Conservation (phyloP, 164 flowering plant genomes). For the Stephania cephalantha region DNA sequence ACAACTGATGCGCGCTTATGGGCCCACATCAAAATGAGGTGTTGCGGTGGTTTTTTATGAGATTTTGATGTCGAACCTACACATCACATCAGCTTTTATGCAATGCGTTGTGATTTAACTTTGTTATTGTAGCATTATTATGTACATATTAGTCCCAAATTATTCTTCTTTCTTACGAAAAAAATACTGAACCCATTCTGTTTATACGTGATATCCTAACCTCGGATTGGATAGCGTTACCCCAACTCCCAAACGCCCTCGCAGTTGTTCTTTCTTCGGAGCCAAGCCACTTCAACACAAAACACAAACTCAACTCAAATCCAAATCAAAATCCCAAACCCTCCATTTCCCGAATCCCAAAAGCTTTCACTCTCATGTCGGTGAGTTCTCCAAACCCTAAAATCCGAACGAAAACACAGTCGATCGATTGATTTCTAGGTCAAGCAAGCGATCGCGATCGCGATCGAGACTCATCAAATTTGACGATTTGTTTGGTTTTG, state of each 20-base stretch:
- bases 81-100: no score
- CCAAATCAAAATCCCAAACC: no score
- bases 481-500: neutral
- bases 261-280: neutral
- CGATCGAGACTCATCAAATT: neutral
- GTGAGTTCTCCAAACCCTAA: neutral
- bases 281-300: neutral
- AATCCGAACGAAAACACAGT: neutral
- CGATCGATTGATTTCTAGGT: no score
- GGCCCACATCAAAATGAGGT: no score
- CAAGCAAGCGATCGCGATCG: neutral
- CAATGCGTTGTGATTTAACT: no score
- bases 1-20: no score
- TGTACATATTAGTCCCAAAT: no score
- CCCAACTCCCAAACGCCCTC: neutral
- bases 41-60: no score
- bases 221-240: neutral
- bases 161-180: no score
- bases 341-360: neutral
- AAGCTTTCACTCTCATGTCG: conserved; percentile 4
- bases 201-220: neutral
- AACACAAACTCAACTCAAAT: neutral
- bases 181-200: no score
- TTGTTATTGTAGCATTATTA: no score
- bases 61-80: no score